A percentile compares a stretch with the other conserved stretches of the same genome.
Evolutionary conservation across 2,329 filamentous ascomycete species (phyloP).

Genomic region (Fusarium udum): DNA sequence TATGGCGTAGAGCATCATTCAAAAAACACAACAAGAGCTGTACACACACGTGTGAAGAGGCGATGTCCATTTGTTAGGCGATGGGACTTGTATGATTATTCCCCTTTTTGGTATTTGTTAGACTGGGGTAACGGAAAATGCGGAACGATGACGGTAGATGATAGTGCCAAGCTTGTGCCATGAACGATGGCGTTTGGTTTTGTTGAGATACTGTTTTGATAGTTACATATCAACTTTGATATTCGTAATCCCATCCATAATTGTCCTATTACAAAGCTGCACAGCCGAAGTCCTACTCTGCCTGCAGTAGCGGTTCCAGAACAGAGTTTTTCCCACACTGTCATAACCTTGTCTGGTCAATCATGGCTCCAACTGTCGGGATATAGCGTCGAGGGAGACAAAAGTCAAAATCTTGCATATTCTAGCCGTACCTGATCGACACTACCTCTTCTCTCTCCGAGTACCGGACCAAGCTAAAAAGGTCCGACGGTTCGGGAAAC

Average conservation of each 20-base stretch:
- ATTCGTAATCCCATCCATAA: neutral
- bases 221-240: neutral
- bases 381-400: neutral
- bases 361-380: conserved; percentile 1
- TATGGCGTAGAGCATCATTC: conserved; percentile 33
- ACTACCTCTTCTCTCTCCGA: conserved; percentile 10
- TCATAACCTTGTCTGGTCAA: conserved; percentile 13
- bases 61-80: neutral
- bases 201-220: conserved; percentile 8
- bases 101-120: conserved; percentile 8
- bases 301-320: neutral
- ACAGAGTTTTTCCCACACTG: conserved; percentile 17
- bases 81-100: conserved; percentile 25
- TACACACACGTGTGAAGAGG: neutral
- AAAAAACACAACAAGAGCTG: neutral
- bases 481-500: neutral
- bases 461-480: conserved; percentile 14
- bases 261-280: neutral
- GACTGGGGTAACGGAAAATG: conserved; percentile 5
- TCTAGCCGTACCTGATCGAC: conserved; percentile 28
- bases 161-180: neutral
- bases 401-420: conserved; percentile 24
- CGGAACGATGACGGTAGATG: conserved; percentile 13
- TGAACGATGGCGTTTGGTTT: conserved; percentile 24
- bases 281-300: neutral